Base-by-base conservation (phyloP, 225 moss, liverwort and hornwort species). In the Sphagnum contortum region DNA sequence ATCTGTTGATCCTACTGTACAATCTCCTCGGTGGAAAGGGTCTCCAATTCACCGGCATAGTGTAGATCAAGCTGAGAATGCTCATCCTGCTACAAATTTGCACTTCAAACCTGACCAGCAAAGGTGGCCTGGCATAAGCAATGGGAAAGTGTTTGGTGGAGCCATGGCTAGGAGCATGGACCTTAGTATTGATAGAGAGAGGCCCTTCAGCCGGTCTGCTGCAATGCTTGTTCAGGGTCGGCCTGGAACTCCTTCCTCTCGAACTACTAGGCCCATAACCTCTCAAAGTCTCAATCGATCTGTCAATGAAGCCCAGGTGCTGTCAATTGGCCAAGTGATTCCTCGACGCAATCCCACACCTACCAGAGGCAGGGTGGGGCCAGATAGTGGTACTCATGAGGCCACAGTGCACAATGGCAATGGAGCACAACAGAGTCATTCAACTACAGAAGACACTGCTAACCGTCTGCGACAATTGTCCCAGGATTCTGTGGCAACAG, bases 91-190 rank as follows among this genome's bases (percentile, higher is more conserved):
- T 54, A 91, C 91, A 56, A 85, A 89, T 66, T 74, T 67, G 3
- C 80, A 87, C 55, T 62, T 69, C 47, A 89, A 86, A 57, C 89
- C 91, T 10, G 94, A 94, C 45, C 89, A 91, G 48, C 94, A 94
- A 71, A 69, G 89, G 71, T 94, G 94, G 94, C 94, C 94, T 4
- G 89, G 91, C 45, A 94, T 87, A 82, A 91, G 83, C 79, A 86
- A 85, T 54, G 94, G 89, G 62, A 94, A 88, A 77, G 83, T 84
- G 46, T 84, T 86, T 6, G 66, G 77, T 0, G 83, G 83, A 29
- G 71, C 89, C 48, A 76, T 94, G 80, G 86, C 74, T 2, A 74
- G 91, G 76, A 94, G 91, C 68, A 72, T 91, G 79, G 94, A 94
- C 78, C 82, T 94, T 13, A 69, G 85, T 49, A 77, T 57, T 57